Percentiles rank a stretch among this genome's conserved stretches.
Conservation (phyloP, 1,139 yeast species). For the Kazachstania sp. region DNA sequence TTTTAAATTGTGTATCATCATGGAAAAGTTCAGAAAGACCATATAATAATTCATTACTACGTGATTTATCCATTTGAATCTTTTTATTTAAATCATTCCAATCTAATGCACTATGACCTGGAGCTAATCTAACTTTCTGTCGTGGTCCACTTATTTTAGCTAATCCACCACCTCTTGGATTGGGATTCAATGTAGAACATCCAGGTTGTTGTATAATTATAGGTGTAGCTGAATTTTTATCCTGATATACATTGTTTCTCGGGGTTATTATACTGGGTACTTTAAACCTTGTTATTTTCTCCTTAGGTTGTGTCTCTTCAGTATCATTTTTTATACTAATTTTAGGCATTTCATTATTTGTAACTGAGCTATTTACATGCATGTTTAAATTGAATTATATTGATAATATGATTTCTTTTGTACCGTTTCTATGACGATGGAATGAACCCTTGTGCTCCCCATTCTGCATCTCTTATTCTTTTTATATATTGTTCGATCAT, state of each 20-base stretch:
- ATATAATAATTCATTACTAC: slow-evolving; percentile 14
- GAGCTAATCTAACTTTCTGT: slow-evolving; percentile 25
- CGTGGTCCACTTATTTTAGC: slow-evolving; percentile 15
- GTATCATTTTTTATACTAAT: neutral
- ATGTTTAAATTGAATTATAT: too few species aligned
- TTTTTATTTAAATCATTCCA: slow-evolving; percentile 23
- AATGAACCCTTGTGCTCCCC: neutral
- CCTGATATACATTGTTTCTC: neutral
- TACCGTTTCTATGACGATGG: too few species aligned
- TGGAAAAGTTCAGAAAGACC: slow-evolving; percentile 9
- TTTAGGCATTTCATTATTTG: neutral
- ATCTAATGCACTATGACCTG: slow-evolving; percentile 31
- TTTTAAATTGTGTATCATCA: slow-evolving; percentile 8
- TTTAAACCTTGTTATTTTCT: neutral
- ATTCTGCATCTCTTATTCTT: neutral
- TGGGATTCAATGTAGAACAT: neutral
- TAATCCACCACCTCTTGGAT: slow-evolving; percentile 1
- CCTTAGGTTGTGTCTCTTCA: neutral
- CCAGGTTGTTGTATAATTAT: neutral
- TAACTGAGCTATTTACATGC: neutral
- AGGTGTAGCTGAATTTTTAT: neutral
- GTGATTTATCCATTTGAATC: slow-evolving; percentile 13
- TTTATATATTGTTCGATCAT: neutral
- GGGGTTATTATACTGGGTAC: neutral
- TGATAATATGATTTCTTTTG: too few species aligned